Base-by-base conservation (phyloP, 1,284 basidiomycete genomes). In the Trametes polyzona region DNA sequence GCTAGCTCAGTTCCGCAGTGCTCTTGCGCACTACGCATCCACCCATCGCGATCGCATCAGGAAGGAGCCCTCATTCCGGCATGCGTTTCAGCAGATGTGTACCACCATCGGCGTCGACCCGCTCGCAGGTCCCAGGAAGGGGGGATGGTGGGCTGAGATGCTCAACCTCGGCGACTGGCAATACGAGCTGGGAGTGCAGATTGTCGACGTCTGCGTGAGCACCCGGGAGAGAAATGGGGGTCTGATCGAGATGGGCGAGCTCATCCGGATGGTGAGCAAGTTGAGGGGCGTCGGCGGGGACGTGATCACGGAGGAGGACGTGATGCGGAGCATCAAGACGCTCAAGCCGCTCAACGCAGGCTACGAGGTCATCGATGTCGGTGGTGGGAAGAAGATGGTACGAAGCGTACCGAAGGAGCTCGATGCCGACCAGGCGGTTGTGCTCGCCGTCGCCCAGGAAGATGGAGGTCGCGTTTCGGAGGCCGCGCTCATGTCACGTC, bases 31-130 rank as follows among this genome's bases (percentile, higher is more conserved):
- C 57, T 99, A 98, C 69, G 94, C 96, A 0, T 78, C 83, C 5
- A 84, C 83, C 11, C 96, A 98, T 71, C 87, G 93, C 21, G 83
- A 89, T 43, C 88, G 92, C 57, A 98, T 99, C 69, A 83, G 86
- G 57, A 81, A 81, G 54, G 93, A 98, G 68, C 93, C 97, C 1
- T 82, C 83, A 2, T 96, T 99, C 70, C 83, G 96, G 2, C 90
- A 92, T 78, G 90, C 89, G 14, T 99, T 99, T 74, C 94, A 96
- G 67, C 90, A 93, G 59, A 98, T 99, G 95, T 99, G 97, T 71
- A 84, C 90, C 1, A 88, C 90, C 14, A 92, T 99, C 54, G 95
- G 95, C 26, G 93, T 99, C 17, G 97, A 99, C 71, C 96, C 97
- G 0, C 83, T 99, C 17, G 91, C 92, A 1, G 92, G 92, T 0